A percentile compares a stretch with the other conserved stretches of the same genome.
These are phyloP conservation scores for Trichosporon sp. DNA, from an alignment of 1,284 basidiomycete genomes.

Conservation along the genomic window DNA sequence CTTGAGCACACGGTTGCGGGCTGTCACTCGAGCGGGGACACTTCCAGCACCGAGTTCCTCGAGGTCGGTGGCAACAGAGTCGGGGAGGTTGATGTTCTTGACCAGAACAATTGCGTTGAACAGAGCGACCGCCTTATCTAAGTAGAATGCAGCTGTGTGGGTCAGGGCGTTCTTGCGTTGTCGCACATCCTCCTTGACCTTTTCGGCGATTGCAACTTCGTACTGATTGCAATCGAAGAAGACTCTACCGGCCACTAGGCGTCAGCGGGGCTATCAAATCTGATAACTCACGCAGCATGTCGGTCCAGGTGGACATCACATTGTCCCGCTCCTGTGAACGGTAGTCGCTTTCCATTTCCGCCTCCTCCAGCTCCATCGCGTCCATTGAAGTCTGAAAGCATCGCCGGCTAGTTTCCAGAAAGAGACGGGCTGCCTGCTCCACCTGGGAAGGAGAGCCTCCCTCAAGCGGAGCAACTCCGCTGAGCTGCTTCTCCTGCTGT, in stretches of 20 bases:
- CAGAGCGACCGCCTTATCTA: neutral
- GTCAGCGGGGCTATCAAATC: neutral
- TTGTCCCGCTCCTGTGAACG: neutral
- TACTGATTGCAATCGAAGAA: conserved; percentile 13
- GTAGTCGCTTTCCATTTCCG: neutral
- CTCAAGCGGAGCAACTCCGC: neutral
- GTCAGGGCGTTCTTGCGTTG: neutral
- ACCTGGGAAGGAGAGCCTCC: neutral
- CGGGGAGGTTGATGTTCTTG: conserved; percentile 1
- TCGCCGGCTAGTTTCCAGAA: neutral
- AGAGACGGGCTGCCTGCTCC: neutral
- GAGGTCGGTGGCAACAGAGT: conserved; percentile 5
- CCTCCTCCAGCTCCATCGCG: neutral
- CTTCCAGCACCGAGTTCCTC: neutral
- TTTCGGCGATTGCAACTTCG: neutral
- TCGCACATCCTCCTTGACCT: neutral
- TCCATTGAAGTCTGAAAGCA: conserved; percentile 2
- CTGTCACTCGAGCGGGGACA: neutral
- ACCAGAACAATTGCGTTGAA: conserved; percentile 9
- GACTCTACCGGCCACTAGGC: neutral
- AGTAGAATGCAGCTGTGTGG: neutral
- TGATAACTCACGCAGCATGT: neutral
- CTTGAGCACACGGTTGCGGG: conserved; percentile 1
- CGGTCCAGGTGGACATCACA: neutral
- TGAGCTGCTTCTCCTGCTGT: neutral